Percentiles rank a stretch among this genome's conserved stretches.
Evolutionary conservation across 306 rosid genomes (phyloP).

Genomic region (Herpetospermum pedunculosum): DNA sequence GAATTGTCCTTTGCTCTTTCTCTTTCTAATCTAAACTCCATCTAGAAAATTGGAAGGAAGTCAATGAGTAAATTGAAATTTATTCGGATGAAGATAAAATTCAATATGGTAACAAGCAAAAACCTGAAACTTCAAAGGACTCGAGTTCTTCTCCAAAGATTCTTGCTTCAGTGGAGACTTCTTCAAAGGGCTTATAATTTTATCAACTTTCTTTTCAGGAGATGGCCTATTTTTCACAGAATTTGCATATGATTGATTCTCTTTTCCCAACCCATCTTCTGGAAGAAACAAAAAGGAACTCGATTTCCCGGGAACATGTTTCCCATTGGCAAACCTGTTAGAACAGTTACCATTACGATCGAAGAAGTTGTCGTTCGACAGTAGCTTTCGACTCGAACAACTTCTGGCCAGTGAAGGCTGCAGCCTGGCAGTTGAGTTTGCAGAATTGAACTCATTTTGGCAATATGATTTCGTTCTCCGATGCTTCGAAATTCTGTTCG

Average conservation of each 20-base stretch:
- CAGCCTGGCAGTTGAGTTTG: slow-evolving; percentile 20
- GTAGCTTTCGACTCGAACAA: slow-evolving; percentile 54
- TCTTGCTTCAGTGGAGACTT: slow-evolving; percentile 43
- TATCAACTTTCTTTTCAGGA: slow-evolving; percentile 44
- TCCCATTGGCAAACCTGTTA: slow-evolving; percentile 24
- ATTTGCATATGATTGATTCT: slow-evolving; percentile 39
- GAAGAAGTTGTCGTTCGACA: slow-evolving; percentile 23
- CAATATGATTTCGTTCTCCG: slow-evolving; percentile 65
- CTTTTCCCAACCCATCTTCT: slow-evolving; percentile 64
- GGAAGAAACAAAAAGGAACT: slow-evolving; percentile 26
- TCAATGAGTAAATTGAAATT: background rate
- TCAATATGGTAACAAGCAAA: background rate
- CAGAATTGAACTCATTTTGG: slow-evolving; percentile 45
- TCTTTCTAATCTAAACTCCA: slow-evolving; percentile 44
- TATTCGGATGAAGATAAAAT: slow-evolving; percentile 6
- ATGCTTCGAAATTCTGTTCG: slow-evolving; percentile 43
- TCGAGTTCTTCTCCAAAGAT: slow-evolving; percentile 30
- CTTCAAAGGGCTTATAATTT: slow-evolving; percentile 35
- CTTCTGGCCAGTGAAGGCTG: slow-evolving; percentile 67
- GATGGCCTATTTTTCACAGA: slow-evolving; percentile 40
- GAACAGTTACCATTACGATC: slow-evolving; percentile 26
- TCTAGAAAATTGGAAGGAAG: slow-evolving; percentile 20
- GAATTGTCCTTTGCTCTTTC: slow-evolving; percentile 43
- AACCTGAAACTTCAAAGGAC: slow-evolving; percentile 48
- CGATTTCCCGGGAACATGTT: slow-evolving; percentile 27